Base-by-base conservation (phyloP, 441 rosid genomes). In the Isatis lusitanica region DNA sequence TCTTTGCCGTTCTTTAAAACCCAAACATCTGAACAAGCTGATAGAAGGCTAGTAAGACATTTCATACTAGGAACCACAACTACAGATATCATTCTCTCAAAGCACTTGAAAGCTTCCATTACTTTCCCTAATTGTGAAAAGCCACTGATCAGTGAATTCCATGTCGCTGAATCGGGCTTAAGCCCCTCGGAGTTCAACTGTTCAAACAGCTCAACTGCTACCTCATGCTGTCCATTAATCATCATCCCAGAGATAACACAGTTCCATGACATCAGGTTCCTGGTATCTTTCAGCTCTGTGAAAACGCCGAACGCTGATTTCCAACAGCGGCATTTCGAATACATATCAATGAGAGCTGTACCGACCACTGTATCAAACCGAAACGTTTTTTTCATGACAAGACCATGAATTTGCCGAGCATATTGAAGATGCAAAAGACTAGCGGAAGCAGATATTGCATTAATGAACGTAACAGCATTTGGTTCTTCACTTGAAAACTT, bases 71-170 rank as follows among this genome's bases (percentile, higher is more conserved):
- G 86, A 60, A 71, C 67, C 15, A 61, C 64, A 26, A 83, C 85
- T 46, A 76, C 76, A 11, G 71, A 70, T 57, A 79, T 81, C 95
- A 87, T 90, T 67, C 80, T 87, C 81, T 75, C 75, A 71, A 87
- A 90, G 73, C 64, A 84, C 44, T 80, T 77, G 74, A 87, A 78
- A 66, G 89, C 87, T 73, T 87, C 84, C 13, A 56, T 9, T 50
- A 84, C 86, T 68, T 71, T 84, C n/a, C 87, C 88, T 48, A 78
- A 51, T 15, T 84, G 89, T 63, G 88, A 71, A 75, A 86, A 86
- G 44, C 95, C 95, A 63, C 85, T 83, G 36, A 87, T 85, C 76
- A 87, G 74, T 6, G 92, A 87, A 73, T 90, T 90, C 90, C 92
- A 90, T 7, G 90, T 86, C 9, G 87, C 87, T 44, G 89, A 82